Percentiles rank a stretch among this genome's conserved stretches.
Evolutionary conservation across 768 basidiomycete genomes (phyloP).

Genomic region (Amanita exitialis): DNA sequence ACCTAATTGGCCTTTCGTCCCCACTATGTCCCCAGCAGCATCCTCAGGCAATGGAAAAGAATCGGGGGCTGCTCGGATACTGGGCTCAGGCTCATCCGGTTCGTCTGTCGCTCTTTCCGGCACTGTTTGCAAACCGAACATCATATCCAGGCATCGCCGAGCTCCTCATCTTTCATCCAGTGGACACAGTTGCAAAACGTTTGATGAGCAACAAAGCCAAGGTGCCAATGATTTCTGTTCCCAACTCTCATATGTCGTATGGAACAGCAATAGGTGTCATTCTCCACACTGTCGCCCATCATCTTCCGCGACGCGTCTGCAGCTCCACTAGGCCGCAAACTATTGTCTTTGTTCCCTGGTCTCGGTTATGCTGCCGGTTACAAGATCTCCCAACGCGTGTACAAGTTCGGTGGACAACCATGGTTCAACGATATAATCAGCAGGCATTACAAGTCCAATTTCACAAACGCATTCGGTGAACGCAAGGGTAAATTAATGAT

Average conservation of each 20-base stretch:
- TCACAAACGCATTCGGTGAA: slow-evolving; percentile 83
- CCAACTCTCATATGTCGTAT: background rate
- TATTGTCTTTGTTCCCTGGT: slow-evolving; percentile 94
- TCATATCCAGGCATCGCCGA: slow-evolving; percentile 73
- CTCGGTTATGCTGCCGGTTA: slow-evolving; percentile 98
- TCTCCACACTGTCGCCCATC: slow-evolving; percentile 57
- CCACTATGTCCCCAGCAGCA: slow-evolving; percentile 29
- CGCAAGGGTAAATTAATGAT: slow-evolving; percentile 94
- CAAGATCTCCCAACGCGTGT: slow-evolving; percentile 88
- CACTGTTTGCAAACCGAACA: slow-evolving; percentile 1
- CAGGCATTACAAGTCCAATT: slow-evolving; percentile 70
- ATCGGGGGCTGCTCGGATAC: slow-evolving; percentile 80
- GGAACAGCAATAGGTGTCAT: slow-evolving; percentile 40
- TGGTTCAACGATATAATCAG: slow-evolving; percentile 92
- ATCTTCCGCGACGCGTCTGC: slow-evolving; percentile 81
- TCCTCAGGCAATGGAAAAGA: slow-evolving; percentile 57
- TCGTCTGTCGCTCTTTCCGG: slow-evolving; percentile 13
- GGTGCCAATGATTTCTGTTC: slow-evolving; percentile 25
- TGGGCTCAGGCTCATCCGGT: slow-evolving; percentile 93
- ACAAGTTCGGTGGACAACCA: slow-evolving; percentile 98
- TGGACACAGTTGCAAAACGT: slow-evolving; percentile 97
- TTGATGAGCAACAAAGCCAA: slow-evolving; percentile 96
- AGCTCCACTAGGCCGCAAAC: slow-evolving; percentile 54
- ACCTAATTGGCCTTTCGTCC: background rate
- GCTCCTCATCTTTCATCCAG: slow-evolving; percentile 90